Evolutionary conservation across 129 eudicot genomes (phyloP), one percentile per base, ranked within the genome.

Genomic region (Glebionis coronaria): DNA sequence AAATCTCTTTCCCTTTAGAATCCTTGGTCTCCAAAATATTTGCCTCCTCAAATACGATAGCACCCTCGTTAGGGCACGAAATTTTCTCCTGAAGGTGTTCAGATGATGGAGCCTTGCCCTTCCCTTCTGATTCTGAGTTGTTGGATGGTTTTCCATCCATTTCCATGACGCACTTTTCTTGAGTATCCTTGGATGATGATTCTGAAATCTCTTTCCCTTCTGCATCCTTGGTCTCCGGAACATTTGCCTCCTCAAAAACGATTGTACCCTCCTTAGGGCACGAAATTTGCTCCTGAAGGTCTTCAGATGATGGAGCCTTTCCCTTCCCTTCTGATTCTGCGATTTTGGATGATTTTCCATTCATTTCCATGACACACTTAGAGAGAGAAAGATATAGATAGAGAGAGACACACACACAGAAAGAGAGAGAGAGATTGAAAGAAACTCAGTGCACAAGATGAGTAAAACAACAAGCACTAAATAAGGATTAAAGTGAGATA

Each of bases 101-200:
- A 27, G 58, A 14, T 10, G 58, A 46, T 13, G 18, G 53, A 68
- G 51, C 63, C 42, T 55, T 68, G 40, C 2, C 54, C 65, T 44
- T 57, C 46, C 66, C 46, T 69, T 69, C 16, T 29, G 7, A 11
- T 4, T 56, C 56, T 45, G 10, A 15, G 12, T 31, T 68, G 73
- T 68, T 68, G 14, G 23, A 54, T 21, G 40, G 2, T 12, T 42
- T 56, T 44, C 56, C 65, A 14, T 69, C 65, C 74, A 69, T 69
- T 69, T 69, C 7, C n/a, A 6, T 4, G 7, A 29, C 38, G 5
- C 35, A 20, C 14, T 56, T 63, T n/a, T n/a, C n/a, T n/a, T n/a
- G n/a, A n/a, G n/a, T n/a, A n/a, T n/a, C n/a, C n/a, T n/a, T n/a
- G n/a, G n/a, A n/a, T n/a, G n/a, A n/a, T n/a, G n/a, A n/a, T n/a